Base-by-base conservation (phyloP, 2,329 filamentous ascomycete species). In the Stagonosporopsis cucurbitacearum region DNA sequence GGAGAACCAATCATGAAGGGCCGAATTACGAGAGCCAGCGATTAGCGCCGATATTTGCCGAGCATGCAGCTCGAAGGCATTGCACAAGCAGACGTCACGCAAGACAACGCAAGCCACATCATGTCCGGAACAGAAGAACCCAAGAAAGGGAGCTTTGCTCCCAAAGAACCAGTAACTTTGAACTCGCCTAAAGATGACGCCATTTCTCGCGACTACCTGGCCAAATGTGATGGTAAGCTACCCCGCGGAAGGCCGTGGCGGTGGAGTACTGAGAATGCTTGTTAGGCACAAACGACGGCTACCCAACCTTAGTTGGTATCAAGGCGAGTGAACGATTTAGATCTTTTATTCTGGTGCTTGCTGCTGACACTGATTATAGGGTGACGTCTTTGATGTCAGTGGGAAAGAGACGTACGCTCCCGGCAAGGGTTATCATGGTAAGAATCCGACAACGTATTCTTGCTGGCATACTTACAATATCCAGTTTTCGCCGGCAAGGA, bases 401-500 rank as follows among this genome's bases (percentile, higher is more conserved):
- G 90, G 89, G 47, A 99, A 98, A 77, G 87, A 90, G 63, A 87
- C 90, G 15, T 99, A 99, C 75, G 86, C 87, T 42, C 87, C 90
- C 9, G 89, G 87, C 22, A 93, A 91, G 43, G 87, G 88, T 60
- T 99, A 99, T 77, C 85, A 91, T 68, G 90, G 95, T 97, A 81
- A 70, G 83, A 77, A 22, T n/a, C 22, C 1, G 6, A 30, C 19
- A 13, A 15, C 12, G n/a, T 17, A 32, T 39, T n/a, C 17, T 45
- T 39, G 52, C 13, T 32, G 15, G 22, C 9, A 22, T 37, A 23
- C 46, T 55, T 6, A 50, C 20, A 7, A 1, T 3, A 50, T 15
- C 9, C 13, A 99, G 95, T 97, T 19, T 99, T 99, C 73, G 90
- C 92, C 2, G 95, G 95, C 59, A 96, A 96, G 73, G 96, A 99